These are phyloP conservation scores for Neurospora pannonica DNA, from an alignment of 495 filamentous ascomycete species.

Conservation along the genomic window DNA sequence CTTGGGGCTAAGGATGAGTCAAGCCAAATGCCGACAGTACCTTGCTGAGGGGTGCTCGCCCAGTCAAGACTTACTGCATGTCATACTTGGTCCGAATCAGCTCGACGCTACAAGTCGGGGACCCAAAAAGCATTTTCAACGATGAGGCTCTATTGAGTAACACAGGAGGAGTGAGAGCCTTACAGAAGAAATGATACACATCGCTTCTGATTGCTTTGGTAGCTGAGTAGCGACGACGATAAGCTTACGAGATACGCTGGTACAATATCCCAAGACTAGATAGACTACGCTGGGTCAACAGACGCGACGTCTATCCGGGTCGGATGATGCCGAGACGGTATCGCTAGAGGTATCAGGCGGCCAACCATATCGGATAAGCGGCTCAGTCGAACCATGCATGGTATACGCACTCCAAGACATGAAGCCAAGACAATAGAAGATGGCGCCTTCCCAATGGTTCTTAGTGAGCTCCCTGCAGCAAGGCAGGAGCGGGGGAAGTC, in stretches of 20 bases:
- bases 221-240: background rate
- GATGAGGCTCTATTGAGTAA: background rate
- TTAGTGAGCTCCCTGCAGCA: background rate
- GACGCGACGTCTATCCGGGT: background rate
- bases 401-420: background rate
- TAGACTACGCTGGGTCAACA: background rate
- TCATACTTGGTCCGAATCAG: background rate
- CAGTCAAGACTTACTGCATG: background rate
- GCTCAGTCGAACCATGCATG: background rate
- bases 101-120: background rate
- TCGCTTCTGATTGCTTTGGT: background rate
- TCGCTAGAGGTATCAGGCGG: background rate
- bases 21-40: background rate
- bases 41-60: background rate
- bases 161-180: background rate
- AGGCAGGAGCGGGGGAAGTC: background rate
- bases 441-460: background rate
- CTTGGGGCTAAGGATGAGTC: background rate
- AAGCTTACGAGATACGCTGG: background rate
- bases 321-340: background rate
- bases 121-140: background rate
- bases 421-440: background rate
- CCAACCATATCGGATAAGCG: background rate
- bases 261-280: background rate
- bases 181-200: background rate